A percentile compares a stretch with the other conserved stretches of the same genome.
phyloP scores from a whole-genome alignment of 164 flowering plant genomes.

The Vitis rotundifolia region DNA sequence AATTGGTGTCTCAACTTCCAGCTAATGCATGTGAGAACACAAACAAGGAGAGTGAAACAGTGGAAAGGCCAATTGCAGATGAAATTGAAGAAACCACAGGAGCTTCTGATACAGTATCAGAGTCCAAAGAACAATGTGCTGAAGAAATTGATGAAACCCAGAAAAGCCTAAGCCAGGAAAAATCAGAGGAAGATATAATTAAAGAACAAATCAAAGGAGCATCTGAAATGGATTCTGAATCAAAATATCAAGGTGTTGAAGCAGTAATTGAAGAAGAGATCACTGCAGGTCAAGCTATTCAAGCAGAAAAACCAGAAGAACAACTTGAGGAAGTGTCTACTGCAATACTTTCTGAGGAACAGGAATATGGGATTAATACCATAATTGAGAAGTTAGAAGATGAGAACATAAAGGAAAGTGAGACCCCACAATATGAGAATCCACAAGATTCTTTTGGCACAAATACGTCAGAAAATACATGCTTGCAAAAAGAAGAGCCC shows the following conservation, averaged over 20 bases:
- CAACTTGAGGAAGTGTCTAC: constrained; percentile 9
- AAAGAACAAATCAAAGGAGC: constrained; percentile 12
- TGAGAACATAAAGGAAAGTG: too few relatives aligned
- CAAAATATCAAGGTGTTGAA: constrained; percentile 7
- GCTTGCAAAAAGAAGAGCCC: too few relatives aligned
- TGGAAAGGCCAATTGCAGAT: constrained; percentile 8
- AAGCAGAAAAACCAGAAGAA: constrained; percentile 13
- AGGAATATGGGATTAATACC: not conserved
- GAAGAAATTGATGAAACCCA: constrained; percentile 7
- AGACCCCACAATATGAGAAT: too few relatives aligned
- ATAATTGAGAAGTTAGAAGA: too few relatives aligned
- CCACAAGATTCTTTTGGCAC: too few relatives aligned
- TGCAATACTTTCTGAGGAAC: too few relatives aligned
- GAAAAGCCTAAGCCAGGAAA: constrained; percentile 2
- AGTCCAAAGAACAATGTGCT: constrained; percentile 2
- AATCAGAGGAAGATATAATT: constrained; percentile 2
- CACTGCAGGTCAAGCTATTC: not conserved
- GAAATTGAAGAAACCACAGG: constrained; percentile 7
- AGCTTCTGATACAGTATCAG: constrained; percentile 2
- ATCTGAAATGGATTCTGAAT: constrained; percentile 7
- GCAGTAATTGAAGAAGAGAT: constrained; percentile 8
- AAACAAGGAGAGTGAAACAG: constrained; percentile 4
- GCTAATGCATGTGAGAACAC: constrained; percentile 7
- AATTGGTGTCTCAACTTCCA: constrained; percentile 7
- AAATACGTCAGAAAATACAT: too few relatives aligned